Conservation (phyloP, 2,329 filamentous ascomycete genomes). For the Calonectria multiphialidica region DNA sequence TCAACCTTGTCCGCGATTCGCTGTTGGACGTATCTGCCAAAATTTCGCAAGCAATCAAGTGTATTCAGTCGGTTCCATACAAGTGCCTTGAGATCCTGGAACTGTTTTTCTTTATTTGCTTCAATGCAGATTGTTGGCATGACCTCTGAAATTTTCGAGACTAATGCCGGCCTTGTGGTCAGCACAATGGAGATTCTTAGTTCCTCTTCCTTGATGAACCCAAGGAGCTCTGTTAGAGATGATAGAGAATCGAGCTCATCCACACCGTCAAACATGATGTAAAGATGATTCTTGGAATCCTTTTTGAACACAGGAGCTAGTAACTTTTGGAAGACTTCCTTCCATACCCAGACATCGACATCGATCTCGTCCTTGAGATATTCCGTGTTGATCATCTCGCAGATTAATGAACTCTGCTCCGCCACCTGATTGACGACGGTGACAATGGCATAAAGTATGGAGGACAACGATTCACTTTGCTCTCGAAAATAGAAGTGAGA, state of each 20-base stretch:
- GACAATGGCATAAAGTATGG: conserved; percentile 40
- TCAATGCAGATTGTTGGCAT: conserved; percentile 26
- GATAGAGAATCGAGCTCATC: conserved; percentile 42
- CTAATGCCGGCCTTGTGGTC: conserved; percentile 37
- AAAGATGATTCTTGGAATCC: conserved; percentile 35
- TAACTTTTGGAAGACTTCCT: conserved; percentile 40
- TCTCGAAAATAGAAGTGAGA: conserved; percentile 53
- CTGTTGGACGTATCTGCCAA: conserved; percentile 46
- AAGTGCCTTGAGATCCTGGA: conserved; percentile 41
- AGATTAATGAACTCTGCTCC: conserved; percentile 43
- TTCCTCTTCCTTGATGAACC: conserved; percentile 38
- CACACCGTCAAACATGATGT: conserved; percentile 48
- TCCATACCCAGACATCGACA: conserved; percentile 26
- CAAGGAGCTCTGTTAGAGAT: conserved; percentile 37
- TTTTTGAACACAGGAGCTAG: conserved; percentile 38
- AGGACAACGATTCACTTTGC: conserved; percentile 42
- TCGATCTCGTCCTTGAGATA: conserved; percentile 38
- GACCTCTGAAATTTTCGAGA: conserved; percentile 19
- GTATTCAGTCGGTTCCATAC: conserved; percentile 44
- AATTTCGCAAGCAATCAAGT: conserved; percentile 37
- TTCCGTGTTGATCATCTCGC: conserved; percentile 45
- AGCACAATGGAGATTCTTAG: conserved; percentile 42
- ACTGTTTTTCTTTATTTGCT: conserved; percentile 43
- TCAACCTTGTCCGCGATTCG: conserved; percentile 45
- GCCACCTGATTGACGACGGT: conserved; percentile 47